A percentile compares a stretch with the other conserved stretches of the same genome.
phyloP scores from a whole-genome alignment of 176 grass and related monocot species.

The maize (Zea mays) region DNA sequence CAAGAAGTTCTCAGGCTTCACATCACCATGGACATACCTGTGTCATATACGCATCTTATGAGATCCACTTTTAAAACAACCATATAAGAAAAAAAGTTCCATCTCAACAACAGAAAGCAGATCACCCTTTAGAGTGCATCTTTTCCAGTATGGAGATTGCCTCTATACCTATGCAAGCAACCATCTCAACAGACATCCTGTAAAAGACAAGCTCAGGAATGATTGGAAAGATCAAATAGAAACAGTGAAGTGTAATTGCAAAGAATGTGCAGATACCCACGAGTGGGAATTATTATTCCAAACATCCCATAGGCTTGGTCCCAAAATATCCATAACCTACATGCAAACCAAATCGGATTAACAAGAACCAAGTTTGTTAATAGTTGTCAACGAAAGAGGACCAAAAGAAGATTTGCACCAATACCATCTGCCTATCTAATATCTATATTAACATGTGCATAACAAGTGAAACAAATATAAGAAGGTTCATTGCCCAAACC shows the following conservation, averaged over 20 bases:
- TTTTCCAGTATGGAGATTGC: constrained; percentile 94
- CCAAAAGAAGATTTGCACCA: constrained; percentile 7
- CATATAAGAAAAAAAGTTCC: constrained; percentile 5
- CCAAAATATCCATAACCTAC: constrained; percentile 92
- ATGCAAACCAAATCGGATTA: not conserved
- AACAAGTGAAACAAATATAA: not conserved
- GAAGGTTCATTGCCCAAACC: constrained; percentile 35
- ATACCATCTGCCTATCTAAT: not conserved
- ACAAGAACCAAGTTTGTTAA: not conserved
- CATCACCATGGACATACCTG: constrained; percentile 94
- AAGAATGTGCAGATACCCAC: constrained; percentile 45
- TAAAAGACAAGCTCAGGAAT: constrained; percentile 19
- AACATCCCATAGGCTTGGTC: constrained; percentile 95
- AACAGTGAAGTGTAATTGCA: constrained; percentile 27
- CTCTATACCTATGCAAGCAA: constrained; percentile 96
- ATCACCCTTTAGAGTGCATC: constrained; percentile 93
- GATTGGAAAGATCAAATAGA: constrained; percentile 14
- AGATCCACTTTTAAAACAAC: constrained; percentile 27
- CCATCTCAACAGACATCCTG: constrained; percentile 97
- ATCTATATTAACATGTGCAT: not conserved
- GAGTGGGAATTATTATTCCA: constrained; percentile 95
- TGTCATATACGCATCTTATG: constrained; percentile 49
- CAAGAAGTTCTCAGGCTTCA: constrained; percentile 96
- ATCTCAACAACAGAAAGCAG: constrained; percentile 29
- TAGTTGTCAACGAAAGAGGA: not conserved